A percentile compares a stretch with the other conserved stretches of the same genome.
These are phyloP conservation scores for Aegilops speltoides DNA, from an alignment of 176 grass and related monocot species.

Conservation along the genomic window DNA sequence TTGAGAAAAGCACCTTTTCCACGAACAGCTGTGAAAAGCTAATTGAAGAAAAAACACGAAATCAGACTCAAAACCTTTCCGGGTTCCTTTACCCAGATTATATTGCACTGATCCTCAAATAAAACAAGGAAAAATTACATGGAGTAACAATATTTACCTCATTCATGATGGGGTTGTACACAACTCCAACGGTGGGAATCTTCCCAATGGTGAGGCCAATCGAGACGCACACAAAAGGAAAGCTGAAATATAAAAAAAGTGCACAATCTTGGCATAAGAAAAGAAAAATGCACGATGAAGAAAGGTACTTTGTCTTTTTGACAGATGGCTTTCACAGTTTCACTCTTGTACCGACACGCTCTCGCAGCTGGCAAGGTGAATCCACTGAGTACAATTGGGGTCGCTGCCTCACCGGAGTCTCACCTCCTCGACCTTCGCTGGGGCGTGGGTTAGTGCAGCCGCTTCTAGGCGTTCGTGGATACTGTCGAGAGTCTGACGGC, in stretches of 20 bases:
- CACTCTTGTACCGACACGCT: background rate
- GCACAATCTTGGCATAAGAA: slow-evolving; percentile 16
- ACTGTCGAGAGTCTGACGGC: no score
- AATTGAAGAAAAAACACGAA: slow-evolving; percentile 2
- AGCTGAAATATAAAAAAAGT: slow-evolving; percentile 41
- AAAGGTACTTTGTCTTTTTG: no score
- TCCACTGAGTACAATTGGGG: background rate
- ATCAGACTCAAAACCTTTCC: slow-evolving; percentile 1
- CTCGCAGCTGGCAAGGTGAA: no score
- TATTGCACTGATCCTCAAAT: background rate
- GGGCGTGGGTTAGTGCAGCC: no score
- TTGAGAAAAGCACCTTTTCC: slow-evolving; percentile 94
- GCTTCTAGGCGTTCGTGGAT: no score
- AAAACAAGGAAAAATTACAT: background rate
- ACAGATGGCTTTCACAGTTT: background rate
- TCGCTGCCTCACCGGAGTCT: background rate
- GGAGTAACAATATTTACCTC: slow-evolving; percentile 56
- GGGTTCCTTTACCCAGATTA: slow-evolving; percentile 17
- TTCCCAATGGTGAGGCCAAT: slow-evolving; percentile 90
- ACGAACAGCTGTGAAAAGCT: slow-evolving; percentile 83
- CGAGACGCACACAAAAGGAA: slow-evolving; percentile 92
- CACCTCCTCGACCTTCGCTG: background rate
- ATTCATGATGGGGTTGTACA: slow-evolving; percentile 91
- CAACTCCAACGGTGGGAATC: slow-evolving; percentile 77
- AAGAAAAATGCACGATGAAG: background rate